Evolutionary conservation across 805 yeast species (phyloP), one percentile per base, ranked within the genome.

Genomic region (Ogataea pini): DNA sequence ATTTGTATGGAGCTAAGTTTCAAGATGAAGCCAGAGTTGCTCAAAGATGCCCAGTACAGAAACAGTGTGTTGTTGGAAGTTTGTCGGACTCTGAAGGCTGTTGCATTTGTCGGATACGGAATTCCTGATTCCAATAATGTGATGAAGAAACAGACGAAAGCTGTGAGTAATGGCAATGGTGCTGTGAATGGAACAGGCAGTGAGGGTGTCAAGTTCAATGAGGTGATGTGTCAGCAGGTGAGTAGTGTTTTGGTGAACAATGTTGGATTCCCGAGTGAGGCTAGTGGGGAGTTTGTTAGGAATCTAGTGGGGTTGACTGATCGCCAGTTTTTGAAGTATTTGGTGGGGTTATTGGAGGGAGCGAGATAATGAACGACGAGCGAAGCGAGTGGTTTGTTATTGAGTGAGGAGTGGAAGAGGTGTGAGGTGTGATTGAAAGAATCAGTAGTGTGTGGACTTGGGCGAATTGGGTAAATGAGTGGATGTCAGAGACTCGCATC

Each of bases 1-100:
- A 69, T 88, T 46, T 75, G 84, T 29, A 86, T 89, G 71, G 91
- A 89, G 64, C 71, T 89, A 41, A 89, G 96, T n/a, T 83, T 88
- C 63, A 83, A 85, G 56, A 78, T 83, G 29, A 77, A 77, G 27
- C 77, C 75, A 31, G 83, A 85, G 58, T 80, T 85, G 60, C 70
- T 83, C 42, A 80, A 81, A 54, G 96, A 90, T 64, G 96, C 96
- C 4, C 91, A 88, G 62, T 80, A 78, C 55, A 77, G 92, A 59
- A 75, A 83, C 50, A 75, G 87, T 32, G 83, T 89, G 1, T 79
- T 82, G 55, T 51, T 65, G 36, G 99, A 92, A 60, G 72, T 88
- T 12, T 80, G 94, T 1, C 72, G 80, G 37, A 69, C 89, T 18
- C 78, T 91, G 62, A 85, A 81, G 56, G 75, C 85, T 2, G 72